Conservation (phyloP, 2,329 filamentous ascomycete genomes). For the Stagonosporopsis cucurbitacearum region DNA sequence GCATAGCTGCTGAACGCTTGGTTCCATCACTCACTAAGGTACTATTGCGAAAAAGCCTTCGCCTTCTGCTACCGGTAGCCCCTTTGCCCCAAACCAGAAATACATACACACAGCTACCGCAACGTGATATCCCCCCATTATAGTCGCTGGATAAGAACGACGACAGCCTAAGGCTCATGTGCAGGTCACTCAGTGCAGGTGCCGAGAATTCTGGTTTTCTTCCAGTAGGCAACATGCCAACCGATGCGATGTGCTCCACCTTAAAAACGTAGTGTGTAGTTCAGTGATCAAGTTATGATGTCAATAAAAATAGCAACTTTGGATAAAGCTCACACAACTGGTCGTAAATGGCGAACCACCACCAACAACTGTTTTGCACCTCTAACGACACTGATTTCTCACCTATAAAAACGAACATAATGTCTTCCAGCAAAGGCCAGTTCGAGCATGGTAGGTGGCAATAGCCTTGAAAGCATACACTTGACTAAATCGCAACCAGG, state of each 20-base stretch:
- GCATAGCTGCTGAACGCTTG: background rate
- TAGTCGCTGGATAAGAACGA: too few species aligned
- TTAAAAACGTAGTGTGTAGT: slow-evolving; percentile 15
- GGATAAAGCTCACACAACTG: slow-evolving; percentile 22
- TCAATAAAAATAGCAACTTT: slow-evolving; percentile 29
- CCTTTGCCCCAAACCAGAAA: too few species aligned
- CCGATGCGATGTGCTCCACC: slow-evolving; percentile 24
- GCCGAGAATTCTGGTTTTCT: background rate
- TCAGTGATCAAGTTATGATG: slow-evolving; percentile 28
- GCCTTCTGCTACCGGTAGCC: too few species aligned
- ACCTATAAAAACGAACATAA: too few species aligned
- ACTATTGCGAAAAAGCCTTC: background rate
- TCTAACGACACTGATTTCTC: too few species aligned
- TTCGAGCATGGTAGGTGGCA: slow-evolving; percentile 44
- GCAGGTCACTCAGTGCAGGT: background rate
- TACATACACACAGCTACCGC: too few species aligned
- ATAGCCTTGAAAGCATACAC: background rate
- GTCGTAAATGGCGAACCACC: background rate
- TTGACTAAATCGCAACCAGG: slow-evolving; percentile 40
- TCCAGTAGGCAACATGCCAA: background rate
- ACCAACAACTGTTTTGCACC: background rate
- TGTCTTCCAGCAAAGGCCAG: slow-evolving; percentile 41
- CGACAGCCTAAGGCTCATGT: background rate
- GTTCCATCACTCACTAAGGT: background rate
- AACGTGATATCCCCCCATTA: too few species aligned